Evolutionary conservation across 495 filamentous ascomycete genomes (phyloP), one percentile per base, ranked within the genome.

Genomic region (Trichoderma virens): DNA sequence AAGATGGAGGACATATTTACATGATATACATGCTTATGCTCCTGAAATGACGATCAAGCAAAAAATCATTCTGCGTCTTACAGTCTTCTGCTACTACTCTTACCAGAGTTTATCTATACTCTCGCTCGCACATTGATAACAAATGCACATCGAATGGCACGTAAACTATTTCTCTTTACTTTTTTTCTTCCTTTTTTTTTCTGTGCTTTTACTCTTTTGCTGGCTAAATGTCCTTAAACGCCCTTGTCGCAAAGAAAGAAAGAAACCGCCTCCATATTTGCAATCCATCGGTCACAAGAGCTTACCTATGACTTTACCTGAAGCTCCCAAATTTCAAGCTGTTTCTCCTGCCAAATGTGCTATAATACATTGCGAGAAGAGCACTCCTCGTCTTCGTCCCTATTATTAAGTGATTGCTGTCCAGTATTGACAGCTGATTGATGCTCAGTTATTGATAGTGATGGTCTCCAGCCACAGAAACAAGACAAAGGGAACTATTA

Each of bases 291-390:
- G 74, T 66, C 67, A 67, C 65, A 56, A 56, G 51, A 67, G 65
- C 83, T 88, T 89, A 89, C 86, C 87, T 88, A 79, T 78, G 82
- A 83, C 83, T 83, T 87, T 85, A 87, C 83, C 83, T 85, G 72
- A 66, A 63, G 67, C 66, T 47, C 43, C 62, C 64, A 64, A 67
- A 65, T 38, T 56, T 30, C 5, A 28, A 56, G 3, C 25, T 56
- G 51, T n/a, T 34, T 20, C 13, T n/a, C 56, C 56, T 61, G 30
- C 59, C 16, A 62, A 62, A 62, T 20, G 16, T 23, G 60, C 25
- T 56, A 56, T 56, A 56, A 56, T 56, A 56, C 51, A 56, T 56
- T 28, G 25, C 51, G 51, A 30, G 51, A 56, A 27, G 9, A 51
- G 28, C 11, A 27, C 7, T 28, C 25, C 51, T 54, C 16, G 8